A percentile compares a stretch with the other conserved stretches of the same genome.
Evolutionary conservation across 2,329 filamentous ascomycete species (phyloP).

Genomic region (Aspergillus felis): DNA sequence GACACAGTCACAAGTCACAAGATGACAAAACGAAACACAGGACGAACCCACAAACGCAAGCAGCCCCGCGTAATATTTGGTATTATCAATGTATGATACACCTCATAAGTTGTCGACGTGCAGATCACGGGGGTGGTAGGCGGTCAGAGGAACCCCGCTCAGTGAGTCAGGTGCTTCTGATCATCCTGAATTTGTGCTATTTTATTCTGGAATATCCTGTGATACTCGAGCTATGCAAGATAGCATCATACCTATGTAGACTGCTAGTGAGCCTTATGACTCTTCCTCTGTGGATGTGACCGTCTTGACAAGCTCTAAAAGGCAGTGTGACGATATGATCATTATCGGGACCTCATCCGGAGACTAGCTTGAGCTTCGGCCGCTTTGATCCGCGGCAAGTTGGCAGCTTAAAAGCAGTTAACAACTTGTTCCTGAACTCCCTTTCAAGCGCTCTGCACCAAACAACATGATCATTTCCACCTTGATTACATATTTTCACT

Average conservation of each 20-base stretch:
- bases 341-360: not conserved
- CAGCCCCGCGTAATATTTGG: conserved; percentile 26
- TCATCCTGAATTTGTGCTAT: too few species aligned
- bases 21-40: conserved; percentile 14
- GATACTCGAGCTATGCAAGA: too few species aligned
- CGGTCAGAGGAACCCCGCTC: conserved; percentile 22
- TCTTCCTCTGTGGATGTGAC: not conserved
- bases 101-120: conserved; percentile 5
- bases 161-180: conserved; percentile 14
- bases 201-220: too few species aligned
- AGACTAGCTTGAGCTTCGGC: not conserved
- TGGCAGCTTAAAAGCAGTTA: not conserved
- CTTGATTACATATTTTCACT: not conserved
- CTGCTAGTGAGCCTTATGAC: not conserved
- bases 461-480: not conserved
- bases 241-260: too few species aligned
- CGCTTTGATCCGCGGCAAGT: not conserved
- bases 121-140: conserved; percentile 20
- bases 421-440: not conserved
- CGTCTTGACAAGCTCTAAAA: not conserved
- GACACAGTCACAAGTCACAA: conserved; percentile 7
- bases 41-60: conserved; percentile 9
- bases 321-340: not conserved
- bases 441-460: not conserved
- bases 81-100: conserved; percentile 15